Base-by-base conservation (phyloP, 2,329 filamentous ascomycete species). In the Cryoendolithus antarcticus region DNA sequence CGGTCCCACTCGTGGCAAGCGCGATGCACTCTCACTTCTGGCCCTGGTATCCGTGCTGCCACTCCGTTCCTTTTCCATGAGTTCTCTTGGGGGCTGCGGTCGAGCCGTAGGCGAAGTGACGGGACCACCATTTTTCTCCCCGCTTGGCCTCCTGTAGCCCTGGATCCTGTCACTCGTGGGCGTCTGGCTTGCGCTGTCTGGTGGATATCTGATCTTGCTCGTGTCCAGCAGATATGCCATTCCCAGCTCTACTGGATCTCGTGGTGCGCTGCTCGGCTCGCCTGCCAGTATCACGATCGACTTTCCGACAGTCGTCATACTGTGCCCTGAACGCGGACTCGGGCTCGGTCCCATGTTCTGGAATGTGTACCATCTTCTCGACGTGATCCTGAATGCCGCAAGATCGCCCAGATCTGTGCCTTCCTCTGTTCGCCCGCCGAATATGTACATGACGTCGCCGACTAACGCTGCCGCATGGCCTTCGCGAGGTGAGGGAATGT, bases 331-430 rank as follows among this genome's bases (percentile, higher is more conserved):
- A 43, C 91, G 75, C 27, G 91, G 80, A 3, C 89, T 95, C 0
- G 91, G 91, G 1, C 88, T 93, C 3, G 88, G 88, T 0, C 91
- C 91, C 91, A 98, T 98, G 57, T 98, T 98, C 57, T 98, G 91
- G 63, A 98, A 98, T 29, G 91, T 98, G 60, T 96, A 98, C 91
- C 91, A 98, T 43, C 91, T 77, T 48, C 85, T 79, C 8, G 86
- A 86, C 1, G 81, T 77, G 51, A 84, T 84, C 36, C 78, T 72
- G 61, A 85, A 85, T 6, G 91, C 91, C 2, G 91, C 89, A 32
- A 98, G 70, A 60, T 98, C 91, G 28, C 89, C 91, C 3, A 98
- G 67, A 58, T 98, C 91, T 19, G 80, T 76, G 1, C 91, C 91
- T 50, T 95, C 88, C 56, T 95, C 86, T 0, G 86, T 95, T 43